Conservation (phyloP, 2,329 filamentous ascomycete species). For the Pseudocercospora cruenta region DNA sequence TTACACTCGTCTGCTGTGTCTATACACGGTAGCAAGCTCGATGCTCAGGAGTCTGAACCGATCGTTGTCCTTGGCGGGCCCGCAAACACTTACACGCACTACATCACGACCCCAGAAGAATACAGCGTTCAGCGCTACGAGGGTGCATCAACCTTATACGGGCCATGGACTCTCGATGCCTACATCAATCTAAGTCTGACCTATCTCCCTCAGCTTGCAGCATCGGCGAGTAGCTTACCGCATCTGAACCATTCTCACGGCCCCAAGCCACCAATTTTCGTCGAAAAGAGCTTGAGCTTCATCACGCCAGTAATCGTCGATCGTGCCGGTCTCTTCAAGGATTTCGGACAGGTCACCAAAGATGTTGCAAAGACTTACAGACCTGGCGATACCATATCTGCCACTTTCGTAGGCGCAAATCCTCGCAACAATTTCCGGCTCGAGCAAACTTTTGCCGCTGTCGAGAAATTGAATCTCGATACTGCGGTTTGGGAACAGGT, state of each 20-base stretch:
- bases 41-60: constrained; percentile 55
- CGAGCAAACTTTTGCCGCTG: constrained; percentile 74
- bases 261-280: constrained; percentile 75
- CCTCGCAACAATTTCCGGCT: constrained; percentile 84
- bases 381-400: constrained; percentile 65
- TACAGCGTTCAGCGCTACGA: constrained; percentile 88
- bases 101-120: constrained; percentile 77
- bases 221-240: constrained; percentile 41
- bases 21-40: constrained; percentile 32
- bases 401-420: constrained; percentile 81
- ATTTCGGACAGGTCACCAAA: constrained; percentile 69
- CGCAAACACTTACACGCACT: constrained; percentile 88
- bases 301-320: constrained; percentile 81
- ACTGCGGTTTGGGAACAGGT: constrained; percentile 65
- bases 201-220: constrained; percentile 68
- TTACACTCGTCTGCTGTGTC: constrained; percentile 57
- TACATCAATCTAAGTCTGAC: constrained; percentile 85
- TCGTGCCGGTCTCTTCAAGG: constrained; percentile 63
- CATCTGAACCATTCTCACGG: constrained; percentile 46
- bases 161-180: constrained; percentile 77
- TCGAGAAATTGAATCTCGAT: constrained; percentile 64
- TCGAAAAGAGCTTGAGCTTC: constrained; percentile 74
- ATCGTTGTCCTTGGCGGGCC: constrained; percentile 86
- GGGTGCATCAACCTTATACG: constrained; percentile 89
- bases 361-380: constrained; percentile 55